Evolutionary conservation across 2,329 filamentous ascomycete genomes (phyloP), one percentile per base, ranked within the genome.

Genomic region (Penicillium vulpinum): DNA sequence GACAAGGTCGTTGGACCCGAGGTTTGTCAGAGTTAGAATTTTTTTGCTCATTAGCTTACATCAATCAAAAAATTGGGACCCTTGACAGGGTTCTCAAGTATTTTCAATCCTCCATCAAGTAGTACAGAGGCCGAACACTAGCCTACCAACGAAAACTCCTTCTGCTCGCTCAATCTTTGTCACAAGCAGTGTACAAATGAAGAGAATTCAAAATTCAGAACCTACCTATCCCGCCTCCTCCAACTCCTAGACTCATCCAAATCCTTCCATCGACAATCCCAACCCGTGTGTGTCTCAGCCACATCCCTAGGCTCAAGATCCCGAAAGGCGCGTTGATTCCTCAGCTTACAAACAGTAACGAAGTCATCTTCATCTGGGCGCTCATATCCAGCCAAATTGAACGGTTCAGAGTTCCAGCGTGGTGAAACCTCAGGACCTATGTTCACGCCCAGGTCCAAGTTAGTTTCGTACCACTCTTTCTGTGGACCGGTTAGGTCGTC

Each of bases 321-420:
- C 56, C 58, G 63, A 31, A 72, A 71, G 0, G 67, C 62, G 56
- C 69, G 63, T 60, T 77, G 75, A 24, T 62, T 69, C 54, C 74
- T 69, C 50, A 77, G 51, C 53, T 68, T 73, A 9, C 72, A 70
- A 4, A 69, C 69, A 16, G 64, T 67, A 10, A 65, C 69, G 22
- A 63, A 62, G 46, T 74, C 68, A 49, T 68, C 68, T 2, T 63
- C 61, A 38, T 73, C 66, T 1, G 77, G 77, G 5, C 77, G 72
- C 57, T 79, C 77, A 60, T 79, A 79, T 4, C 76, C 77, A 5
- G 76, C 75, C 44, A 80, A 60, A 22, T 73, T 70, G 22, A 78
- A 57, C 3, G 73, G 60, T 7, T 59, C 58, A n/a, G 67, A 61
- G 33, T 56, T 35, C 8, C 49, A 51, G 16, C 45, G 50, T 6